Base-by-base conservation (phyloP, 2,329 filamentous ascomycete genomes). In the Didymella pinodella region DNA sequence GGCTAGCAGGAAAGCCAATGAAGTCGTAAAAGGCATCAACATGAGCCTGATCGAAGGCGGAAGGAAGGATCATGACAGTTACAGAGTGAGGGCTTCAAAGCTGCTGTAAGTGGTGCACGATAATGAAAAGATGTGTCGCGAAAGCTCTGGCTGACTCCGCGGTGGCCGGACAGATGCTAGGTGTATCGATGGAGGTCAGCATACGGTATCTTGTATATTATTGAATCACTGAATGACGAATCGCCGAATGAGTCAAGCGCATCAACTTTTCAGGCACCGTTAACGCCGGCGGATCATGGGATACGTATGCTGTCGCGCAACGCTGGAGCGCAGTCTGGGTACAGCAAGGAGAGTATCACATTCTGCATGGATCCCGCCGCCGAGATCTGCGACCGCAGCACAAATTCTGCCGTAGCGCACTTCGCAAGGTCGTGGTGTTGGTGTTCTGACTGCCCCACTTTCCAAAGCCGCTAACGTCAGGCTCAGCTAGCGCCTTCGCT, bases 1-100 rank as follows among this genome's bases (percentile, higher is more conserved):
- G 50, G 52, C 31, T 32, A 7, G 41, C 29, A 29, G 69, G 65
- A 7, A 79, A 68, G 18, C 60, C 45, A 48, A 79, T 71, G 57
- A 77, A 66, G 4, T 65, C 32, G 2, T 79, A 61, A 51, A 76
- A 79, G 11, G 64, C 66, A 12, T 59, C 63, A n/a, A 78, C 45
- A 50, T 78, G 73, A 0, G 64, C 52, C 18, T 65, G 49, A 10
- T 63, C 70, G 52, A 75, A 78, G 25, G 49, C 46, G 10, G 64
- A 62, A 1, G 61, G 59, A 16, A 41, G 20, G 40, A 18, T 38
- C 61, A 65, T 65, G 25, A 32, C 41, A 8, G 18, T 6, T 3
- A 10, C 3, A 14, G 18, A 22, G 12, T 25, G 32, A 31, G 18
- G 31, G 34, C 34, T 32, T 29, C 26, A 41, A 7, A 25, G 44